Evolutionary conservation across 352 stramenopile species (phyloP), one percentile per base, ranked within the genome.

Genomic region (Phytophthora ramorum): DNA sequence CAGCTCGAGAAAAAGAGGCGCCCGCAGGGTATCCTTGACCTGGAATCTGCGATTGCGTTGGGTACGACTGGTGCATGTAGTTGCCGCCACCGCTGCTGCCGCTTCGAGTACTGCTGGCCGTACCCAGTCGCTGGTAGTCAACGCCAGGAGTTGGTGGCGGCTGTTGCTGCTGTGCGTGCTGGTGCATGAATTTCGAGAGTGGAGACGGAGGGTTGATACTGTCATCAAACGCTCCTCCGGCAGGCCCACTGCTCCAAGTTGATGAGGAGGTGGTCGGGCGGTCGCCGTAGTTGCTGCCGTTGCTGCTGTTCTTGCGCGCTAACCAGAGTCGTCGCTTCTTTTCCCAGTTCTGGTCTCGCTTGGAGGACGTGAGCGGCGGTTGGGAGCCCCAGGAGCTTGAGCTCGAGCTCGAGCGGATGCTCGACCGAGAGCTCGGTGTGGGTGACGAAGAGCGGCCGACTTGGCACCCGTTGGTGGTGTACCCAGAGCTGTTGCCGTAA

Each of bases 311-410:
- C 54, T 90, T 90, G 26, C 80, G 79, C 24, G 76, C 78, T 6
- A 92, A 67, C 85, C 85, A 93, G 30, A 81, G 75, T 0, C 83
- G 77, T 4, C 83, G 79, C 62, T 93, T 93, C 58, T 82, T 84
- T 55, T 92, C 85, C 85, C 85, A 93, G 61, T 89, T 93, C 54
- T 93, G 85, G 53, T 93, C 85, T 19, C 85, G 72, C 46, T 91
- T 91, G 20, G 85, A 93, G 35, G 81, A 85, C 19, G 85, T 93
- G 34, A 93, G 71, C 28, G 83, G 85, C 26, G 81, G 80, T 57
- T 93, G 85, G 14, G 71, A 69, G 19, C 70, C 68, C 58, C 67
- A 79, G 20, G 75, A 77, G n/a, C 65, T 71, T 7, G 66, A 75
- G 50, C 73, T 75, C 28, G 51, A 51, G 58, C 58, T 67, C 20